Evolutionary conservation across 78 protist genomes (phyloP).

Genomic region (Carpediemonas membranifera): DNA sequence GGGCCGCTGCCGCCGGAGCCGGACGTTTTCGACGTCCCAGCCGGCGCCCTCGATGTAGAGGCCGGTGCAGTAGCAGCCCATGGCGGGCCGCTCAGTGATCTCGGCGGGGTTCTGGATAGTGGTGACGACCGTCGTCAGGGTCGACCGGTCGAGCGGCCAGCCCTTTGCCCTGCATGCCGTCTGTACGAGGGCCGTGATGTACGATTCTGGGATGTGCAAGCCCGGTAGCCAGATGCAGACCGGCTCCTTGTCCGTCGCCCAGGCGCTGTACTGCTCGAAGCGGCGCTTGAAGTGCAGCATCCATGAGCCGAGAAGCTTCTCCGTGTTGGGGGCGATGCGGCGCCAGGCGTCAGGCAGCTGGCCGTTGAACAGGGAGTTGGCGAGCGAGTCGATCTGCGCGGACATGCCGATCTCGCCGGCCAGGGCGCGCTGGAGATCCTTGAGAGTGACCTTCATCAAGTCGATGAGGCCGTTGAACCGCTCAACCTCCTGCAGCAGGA

Average conservation of each 20-base stretch:
- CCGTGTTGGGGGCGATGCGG: not conserved
- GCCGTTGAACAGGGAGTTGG: constrained; percentile 50
- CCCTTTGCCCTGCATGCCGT: constrained; percentile 61
- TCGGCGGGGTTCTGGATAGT: not conserved
- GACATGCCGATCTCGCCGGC: constrained; percentile 74
- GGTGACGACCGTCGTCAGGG: constrained; percentile 36
- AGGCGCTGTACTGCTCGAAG: constrained; percentile 52
- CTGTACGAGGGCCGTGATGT: constrained; percentile 74
- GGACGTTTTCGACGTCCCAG: constrained; percentile 46
- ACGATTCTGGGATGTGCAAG: constrained; percentile 75
- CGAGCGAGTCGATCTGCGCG: constrained; percentile 56
- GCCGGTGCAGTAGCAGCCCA: constrained; percentile 68
- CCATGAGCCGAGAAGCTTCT: constrained; percentile 40
- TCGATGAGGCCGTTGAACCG: constrained; percentile 60
- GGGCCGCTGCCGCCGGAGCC: constrained; percentile 49
- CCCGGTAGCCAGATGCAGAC: constrained; percentile 79
- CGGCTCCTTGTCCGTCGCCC: constrained; percentile 50
- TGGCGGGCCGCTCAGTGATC: constrained; percentile 16
- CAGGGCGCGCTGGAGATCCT: constrained; percentile 56
- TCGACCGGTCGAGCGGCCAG: constrained; percentile 76
- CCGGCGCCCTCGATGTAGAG: constrained; percentile 72
- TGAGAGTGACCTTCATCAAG: constrained; percentile 40
- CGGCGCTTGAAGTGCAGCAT: constrained; percentile 53
- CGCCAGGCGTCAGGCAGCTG: constrained; percentile 5
- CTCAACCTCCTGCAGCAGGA: constrained; percentile 35